Conservation (phyloP, 805 yeast genomes). For the Nakazawaea laoshanensis region DNA sequence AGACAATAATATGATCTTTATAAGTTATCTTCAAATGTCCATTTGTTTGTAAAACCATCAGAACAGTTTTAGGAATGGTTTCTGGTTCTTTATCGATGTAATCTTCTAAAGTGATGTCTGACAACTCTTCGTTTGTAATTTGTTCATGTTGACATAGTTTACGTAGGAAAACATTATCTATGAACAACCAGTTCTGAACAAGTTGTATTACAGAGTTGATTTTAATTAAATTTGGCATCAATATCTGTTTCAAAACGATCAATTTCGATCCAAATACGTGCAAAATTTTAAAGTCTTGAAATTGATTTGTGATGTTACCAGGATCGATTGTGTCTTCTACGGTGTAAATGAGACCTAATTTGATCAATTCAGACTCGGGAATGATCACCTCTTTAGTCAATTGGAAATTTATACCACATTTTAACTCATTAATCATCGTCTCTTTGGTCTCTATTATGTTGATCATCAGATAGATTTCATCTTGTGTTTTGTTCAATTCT, state of each 20-base stretch:
- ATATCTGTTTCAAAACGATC: constrained; percentile 2
- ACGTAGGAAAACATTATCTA: constrained; percentile 1
- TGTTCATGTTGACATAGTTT: no score
- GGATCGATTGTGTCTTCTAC: no score
- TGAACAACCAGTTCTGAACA: constrained; percentile 7
- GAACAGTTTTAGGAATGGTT: no score
- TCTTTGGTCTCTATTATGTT: constrained; percentile 4
- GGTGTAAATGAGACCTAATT: constrained; percentile 1
- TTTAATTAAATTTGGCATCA: neutral
- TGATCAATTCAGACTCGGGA: constrained; percentile 6
- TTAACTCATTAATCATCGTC: constrained; percentile 5
- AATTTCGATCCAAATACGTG: constrained; percentile 2
- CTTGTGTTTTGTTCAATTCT: constrained; percentile 21
- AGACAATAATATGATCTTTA: no score
- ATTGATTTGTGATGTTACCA: no score
- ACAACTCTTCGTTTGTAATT: no score
- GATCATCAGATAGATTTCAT: constrained; percentile 9
- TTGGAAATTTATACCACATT: constrained; percentile 6
- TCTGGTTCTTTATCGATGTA: no score
- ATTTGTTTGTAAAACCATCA: no score
- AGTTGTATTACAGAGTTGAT: neutral
- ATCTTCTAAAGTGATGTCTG: no score
- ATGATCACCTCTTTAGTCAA: neutral
- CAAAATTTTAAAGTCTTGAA: neutral
- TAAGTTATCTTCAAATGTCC: no score